Evolutionary conservation across 2,329 filamentous ascomycete species (phyloP).

Genomic region (Colletotrichum eremochloae): DNA sequence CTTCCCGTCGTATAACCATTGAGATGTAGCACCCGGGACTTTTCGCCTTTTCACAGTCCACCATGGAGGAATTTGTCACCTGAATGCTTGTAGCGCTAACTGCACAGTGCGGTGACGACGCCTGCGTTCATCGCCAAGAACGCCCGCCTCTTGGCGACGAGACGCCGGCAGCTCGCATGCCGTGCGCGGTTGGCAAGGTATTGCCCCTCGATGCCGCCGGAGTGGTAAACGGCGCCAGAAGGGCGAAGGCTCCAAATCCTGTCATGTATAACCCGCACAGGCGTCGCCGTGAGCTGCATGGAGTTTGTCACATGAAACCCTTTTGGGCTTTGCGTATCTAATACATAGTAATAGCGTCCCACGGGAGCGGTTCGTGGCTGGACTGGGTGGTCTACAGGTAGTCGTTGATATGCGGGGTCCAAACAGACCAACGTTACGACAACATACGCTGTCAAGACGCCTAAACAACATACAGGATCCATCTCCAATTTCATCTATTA

Average conservation of each 20-base stretch:
- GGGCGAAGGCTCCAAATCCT: not conserved
- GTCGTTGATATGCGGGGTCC: not conserved
- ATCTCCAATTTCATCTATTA: too few relatives aligned
- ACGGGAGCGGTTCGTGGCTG: not conserved
- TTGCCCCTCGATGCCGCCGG: not conserved
- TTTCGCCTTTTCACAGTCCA: not conserved
- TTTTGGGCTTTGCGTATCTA: not conserved
- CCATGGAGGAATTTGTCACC: not conserved
- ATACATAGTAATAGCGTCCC: not conserved
- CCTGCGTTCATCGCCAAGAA: constrained; percentile 32
- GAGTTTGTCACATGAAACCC: not conserved
- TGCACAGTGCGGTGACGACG: constrained; percentile 34
- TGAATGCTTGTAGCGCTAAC: not conserved
- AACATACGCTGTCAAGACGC: not conserved
- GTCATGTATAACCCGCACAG: not conserved
- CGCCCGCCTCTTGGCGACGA: constrained; percentile 29
- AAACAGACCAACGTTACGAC: not conserved
- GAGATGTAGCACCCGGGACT: not conserved
- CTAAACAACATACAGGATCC: not conserved
- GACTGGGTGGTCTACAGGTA: not conserved
- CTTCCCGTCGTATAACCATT: not conserved
- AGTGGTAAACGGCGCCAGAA: not conserved
- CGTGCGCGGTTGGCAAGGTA: constrained; percentile 1
- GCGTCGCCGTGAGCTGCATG: not conserved
- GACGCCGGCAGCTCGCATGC: constrained; percentile 10